Base-by-base conservation (phyloP, 2,329 filamentous ascomycete species). In the Xylaria multiplex region DNA sequence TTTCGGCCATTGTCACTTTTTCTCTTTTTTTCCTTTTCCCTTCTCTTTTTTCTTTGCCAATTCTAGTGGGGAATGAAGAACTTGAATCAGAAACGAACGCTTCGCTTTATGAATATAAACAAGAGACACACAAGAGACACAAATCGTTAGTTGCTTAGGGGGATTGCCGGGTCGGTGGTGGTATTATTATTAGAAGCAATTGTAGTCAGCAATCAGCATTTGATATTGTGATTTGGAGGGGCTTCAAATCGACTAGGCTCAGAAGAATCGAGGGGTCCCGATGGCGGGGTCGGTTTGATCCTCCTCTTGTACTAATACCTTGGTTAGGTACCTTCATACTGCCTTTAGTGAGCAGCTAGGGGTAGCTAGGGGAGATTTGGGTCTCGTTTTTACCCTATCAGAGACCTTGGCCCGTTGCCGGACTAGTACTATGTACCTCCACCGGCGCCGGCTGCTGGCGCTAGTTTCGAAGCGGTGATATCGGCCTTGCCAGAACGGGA, bases 1-100 rank as follows among this genome's bases (percentile, higher is more conserved):
- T 86, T 64, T 83, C 83, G 37, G 82, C 79, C 83, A 85, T 85
- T 19, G 32, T 66, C 24, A 43, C 6, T 14, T 48, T 35, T 16
- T 22, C 22, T 11, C 46, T 46, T 55, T 35, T 2, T 43, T 24
- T 35, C 30, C 16, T 40, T 49, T 16, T 30, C 35, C n/a, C n/a
- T 37, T 19, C 40, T 40, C 1, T 30, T 37, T 19, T 37, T 32
- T n/a, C 42, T 13, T 35, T 46, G 14, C 13, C 27, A 40, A 13
- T 40, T 40, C 9, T 3, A 14, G 14, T 40, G 9, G 37, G 37
- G 37, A 14, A 40, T 14, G 37, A 14, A 13, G 37, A 40, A 40
- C 11, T 40, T 40, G 9, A 40, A 40, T 13, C 37, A 14, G 37
- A 13, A 13, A 40, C 37, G 37, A 13, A 40, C 37, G 37, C 37